phyloP scores from a whole-genome alignment of 345 rosid genomes.

The Garcia nutans region DNA sequence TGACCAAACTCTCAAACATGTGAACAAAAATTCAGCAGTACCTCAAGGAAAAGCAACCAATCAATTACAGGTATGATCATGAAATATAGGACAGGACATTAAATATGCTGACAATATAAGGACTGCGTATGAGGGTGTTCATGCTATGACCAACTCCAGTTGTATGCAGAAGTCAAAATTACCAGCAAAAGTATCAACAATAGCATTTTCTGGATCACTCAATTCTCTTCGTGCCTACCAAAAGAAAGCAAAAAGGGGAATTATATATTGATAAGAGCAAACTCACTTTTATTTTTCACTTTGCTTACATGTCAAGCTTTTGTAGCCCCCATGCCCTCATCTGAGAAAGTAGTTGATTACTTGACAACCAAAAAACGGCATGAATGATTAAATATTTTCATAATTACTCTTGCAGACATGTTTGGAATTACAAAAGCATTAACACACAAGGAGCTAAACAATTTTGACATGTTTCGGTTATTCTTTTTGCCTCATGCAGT shows the following conservation, averaged over 20 bases:
- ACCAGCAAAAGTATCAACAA: slow-evolving; percentile 93
- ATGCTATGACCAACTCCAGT: background rate
- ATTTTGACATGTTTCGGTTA: background rate
- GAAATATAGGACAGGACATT: too few species aligned
- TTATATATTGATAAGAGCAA: background rate
- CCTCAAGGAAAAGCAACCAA: background rate
- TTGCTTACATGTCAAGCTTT: background rate
- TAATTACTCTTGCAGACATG: background rate
- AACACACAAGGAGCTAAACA: too few species aligned
- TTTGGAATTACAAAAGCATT: background rate
- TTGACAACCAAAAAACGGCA: background rate
- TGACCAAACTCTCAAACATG: background rate
- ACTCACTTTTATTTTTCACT: background rate
- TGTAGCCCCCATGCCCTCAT: background rate
- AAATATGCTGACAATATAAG: background rate
- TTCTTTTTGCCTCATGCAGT: too few species aligned
- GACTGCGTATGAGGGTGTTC: background rate
- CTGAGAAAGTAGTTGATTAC: background rate
- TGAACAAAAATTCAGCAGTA: too few species aligned
- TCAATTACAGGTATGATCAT: background rate
- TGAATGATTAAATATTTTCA: background rate
- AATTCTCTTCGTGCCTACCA: slow-evolving; percentile 75
- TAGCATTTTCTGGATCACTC: slow-evolving; percentile 89
- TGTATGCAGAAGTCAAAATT: slow-evolving; percentile 1
- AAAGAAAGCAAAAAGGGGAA: background rate